Conservation (phyloP, 2,329 filamentous ascomycete genomes). For the Aspergillus flavus region DNA sequence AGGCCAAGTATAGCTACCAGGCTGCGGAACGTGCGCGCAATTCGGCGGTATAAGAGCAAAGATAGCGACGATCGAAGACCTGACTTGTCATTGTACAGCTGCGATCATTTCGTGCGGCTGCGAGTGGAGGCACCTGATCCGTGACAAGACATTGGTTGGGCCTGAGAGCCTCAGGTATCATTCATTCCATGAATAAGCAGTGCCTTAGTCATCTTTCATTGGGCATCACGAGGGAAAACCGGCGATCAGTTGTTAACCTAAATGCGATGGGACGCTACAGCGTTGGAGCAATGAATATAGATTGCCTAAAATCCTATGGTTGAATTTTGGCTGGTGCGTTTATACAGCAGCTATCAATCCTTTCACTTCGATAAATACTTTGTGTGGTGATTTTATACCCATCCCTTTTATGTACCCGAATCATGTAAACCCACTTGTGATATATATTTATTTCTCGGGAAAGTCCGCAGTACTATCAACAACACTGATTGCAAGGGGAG, state of each 20-base stretch:
- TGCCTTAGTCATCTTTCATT: slow-evolving; percentile 1
- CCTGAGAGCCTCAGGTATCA: slow-evolving; percentile 5
- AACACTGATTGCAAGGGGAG: not conserved
- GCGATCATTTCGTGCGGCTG: slow-evolving; percentile 15
- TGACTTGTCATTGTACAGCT: slow-evolving; percentile 8
- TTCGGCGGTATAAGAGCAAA: not conserved
- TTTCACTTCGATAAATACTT: not conserved
- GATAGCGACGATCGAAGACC: not conserved
- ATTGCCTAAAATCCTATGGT: not conserved
- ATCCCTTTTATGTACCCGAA: not conserved
- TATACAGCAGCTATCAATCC: not conserved
- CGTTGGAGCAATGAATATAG: not conserved
- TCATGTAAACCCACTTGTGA: not conserved
- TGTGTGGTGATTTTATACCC: not conserved
- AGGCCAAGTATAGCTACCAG: not conserved
- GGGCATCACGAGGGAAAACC: not conserved
- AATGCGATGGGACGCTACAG: not conserved
- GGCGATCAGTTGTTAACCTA: not conserved
- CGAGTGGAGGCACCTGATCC: slow-evolving; percentile 14
- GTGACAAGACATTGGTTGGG: slow-evolving; percentile 11
- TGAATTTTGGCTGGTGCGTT: not conserved
- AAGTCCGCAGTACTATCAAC: not conserved
- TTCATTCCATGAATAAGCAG: not conserved
- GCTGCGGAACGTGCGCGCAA: not conserved
- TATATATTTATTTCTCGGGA: not conserved